Conservation (phyloP, 2,329 filamentous ascomycete species). For the Penicillium sp. region DNA sequence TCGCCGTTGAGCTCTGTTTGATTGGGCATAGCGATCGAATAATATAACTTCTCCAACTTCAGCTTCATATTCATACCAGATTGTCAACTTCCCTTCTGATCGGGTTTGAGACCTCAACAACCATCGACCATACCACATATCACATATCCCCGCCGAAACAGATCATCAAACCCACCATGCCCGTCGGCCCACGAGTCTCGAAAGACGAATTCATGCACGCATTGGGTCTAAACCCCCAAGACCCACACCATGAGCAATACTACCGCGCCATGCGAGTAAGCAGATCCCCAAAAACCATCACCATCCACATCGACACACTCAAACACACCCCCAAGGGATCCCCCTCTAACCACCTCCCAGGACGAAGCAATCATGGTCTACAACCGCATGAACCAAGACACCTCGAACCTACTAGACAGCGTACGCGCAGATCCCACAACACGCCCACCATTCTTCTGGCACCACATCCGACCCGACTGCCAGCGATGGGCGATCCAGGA, state of each 20-base stretch:
- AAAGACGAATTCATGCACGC: constrained; percentile 51
- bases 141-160: too few species aligned
- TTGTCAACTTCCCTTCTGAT: too few species aligned
- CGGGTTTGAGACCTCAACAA: too few species aligned
- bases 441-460: constrained; percentile 48
- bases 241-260: constrained; percentile 45
- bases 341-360: constrained; percentile 22
- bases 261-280: constrained; percentile 49
- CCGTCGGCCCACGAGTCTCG: constrained; percentile 45
- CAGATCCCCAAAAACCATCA: background rate
- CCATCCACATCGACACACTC: background rate
- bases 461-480: constrained; percentile 46
- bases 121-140: too few species aligned
- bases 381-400: constrained; percentile 43
- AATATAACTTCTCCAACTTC: constrained; percentile 14
- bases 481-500: constrained; percentile 45
- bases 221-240: constrained; percentile 41
- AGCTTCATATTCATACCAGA: background rate
- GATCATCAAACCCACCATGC: constrained; percentile 21
- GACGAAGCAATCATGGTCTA: constrained; percentile 48
- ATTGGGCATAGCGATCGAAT: background rate
- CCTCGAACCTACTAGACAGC: constrained; percentile 42
- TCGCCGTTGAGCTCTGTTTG: constrained; percentile 11
- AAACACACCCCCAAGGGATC: too few species aligned
- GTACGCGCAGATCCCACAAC: constrained; percentile 38